Base-by-base conservation (phyloP, 176 grass and related monocot genomes). In the Alloteropsis semialata region DNA sequence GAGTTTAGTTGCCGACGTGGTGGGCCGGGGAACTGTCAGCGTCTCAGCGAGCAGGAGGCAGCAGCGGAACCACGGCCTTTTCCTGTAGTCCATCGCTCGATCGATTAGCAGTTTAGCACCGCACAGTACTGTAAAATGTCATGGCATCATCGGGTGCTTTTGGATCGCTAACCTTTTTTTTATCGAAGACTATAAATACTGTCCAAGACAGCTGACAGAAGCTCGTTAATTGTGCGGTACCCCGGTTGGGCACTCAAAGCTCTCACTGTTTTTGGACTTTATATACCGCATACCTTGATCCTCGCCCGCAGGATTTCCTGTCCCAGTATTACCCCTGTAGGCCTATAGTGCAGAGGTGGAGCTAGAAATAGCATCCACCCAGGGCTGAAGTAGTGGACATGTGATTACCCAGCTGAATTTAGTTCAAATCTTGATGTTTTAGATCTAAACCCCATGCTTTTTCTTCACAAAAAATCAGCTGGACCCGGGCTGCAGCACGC, bases 121-220 rank as follows among this genome's bases (percentile, higher is more conserved):
- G 10, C 39, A 57, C 55, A 58, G 55, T 13, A 13, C 25, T 22
- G 8, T 56, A 32, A 74, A 63, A 50, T 37, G 42, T 63, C 48
- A 41, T 12, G 24, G 59, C 45, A 30, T 65, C 68, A 33, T 80
- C 57, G 58, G 45, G 25, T 73, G 68, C 57, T 65, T 80, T 65
- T 80, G 44, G 84, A 43, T 63, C 15, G 65, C 84, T 42, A 53
- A 36, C 43, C 84, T 19, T 74, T 81, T 45, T n/a, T n/a, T n/a
- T n/a, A n/a, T n/a, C n/a, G 37, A 25, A 45, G 14, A 55, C 44
- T 42, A 33, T 33, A 55, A 53, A 37, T 56, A 66, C 36, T 44
- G 33, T 33, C 34, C 42, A 10, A 32, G 45, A 63, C 24, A 28
- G 15, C 8, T 54, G 34, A 41, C n/a, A 48, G 43, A 49, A 18